Evolutionary conservation across 1,284 basidiomycete species (phyloP).

Genomic region (Acaromyces ingoldii): DNA sequence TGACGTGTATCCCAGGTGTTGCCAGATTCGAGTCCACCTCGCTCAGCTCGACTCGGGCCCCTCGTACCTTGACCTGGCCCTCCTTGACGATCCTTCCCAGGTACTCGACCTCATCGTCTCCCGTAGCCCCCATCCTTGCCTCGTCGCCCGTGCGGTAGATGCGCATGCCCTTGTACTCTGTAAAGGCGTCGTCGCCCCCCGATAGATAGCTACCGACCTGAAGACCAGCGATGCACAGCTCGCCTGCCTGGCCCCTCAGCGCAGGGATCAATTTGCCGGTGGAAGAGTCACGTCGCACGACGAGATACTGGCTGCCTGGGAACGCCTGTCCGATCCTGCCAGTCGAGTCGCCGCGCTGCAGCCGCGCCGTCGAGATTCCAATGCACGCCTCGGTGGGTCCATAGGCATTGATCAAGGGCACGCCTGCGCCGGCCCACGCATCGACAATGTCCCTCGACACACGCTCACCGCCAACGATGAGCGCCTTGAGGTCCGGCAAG

Average conservation of each 20-base stretch:
- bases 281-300: constrained; percentile 20
- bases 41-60: constrained; percentile 43
- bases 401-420: constrained; percentile 43
- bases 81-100: constrained; percentile 34
- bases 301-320: constrained; percentile 33
- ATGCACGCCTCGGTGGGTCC: constrained; percentile 48
- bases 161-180: constrained; percentile 12
- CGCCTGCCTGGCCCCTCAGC: constrained; percentile 37
- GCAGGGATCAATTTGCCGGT: constrained; percentile 18
- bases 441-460: constrained; percentile 31
- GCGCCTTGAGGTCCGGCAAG: constrained; percentile 30
- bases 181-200: constrained; percentile 20
- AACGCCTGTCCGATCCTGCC: constrained; percentile 41
- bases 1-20: too few species aligned
- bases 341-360: constrained; percentile 18
- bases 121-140: constrained; percentile 26
- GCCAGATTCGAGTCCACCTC: constrained; percentile 44
- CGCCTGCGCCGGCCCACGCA: constrained; percentile 28
- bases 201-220: constrained; percentile 43
- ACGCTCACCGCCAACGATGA: constrained; percentile 46
- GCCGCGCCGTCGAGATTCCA: constrained; percentile 40
- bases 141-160: constrained; percentile 46
- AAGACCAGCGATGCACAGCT: constrained; percentile 40
- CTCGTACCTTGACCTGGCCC: constrained; percentile 45
- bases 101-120: constrained; percentile 33